These are phyloP conservation scores for Larix sibirica DNA, from an alignment of 83 land plant species.

Conservation along the genomic window DNA sequence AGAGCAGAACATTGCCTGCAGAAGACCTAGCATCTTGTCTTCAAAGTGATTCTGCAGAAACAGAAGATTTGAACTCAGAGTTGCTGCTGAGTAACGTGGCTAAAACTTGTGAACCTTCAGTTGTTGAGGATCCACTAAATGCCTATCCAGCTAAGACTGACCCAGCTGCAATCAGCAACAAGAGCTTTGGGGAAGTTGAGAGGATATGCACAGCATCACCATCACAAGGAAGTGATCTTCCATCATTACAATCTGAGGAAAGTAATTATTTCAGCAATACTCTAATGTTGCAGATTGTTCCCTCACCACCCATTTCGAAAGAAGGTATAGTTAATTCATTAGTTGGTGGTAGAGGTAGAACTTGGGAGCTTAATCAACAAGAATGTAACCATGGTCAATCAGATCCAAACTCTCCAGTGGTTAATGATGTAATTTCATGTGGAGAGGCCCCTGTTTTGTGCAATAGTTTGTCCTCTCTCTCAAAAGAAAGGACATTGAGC, in stretches of 20 bases:
- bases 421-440: not conserved
- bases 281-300: not conserved
- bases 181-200: not conserved
- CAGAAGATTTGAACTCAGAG: conserved; percentile 8
- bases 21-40: conserved; percentile 11
- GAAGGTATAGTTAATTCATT: not conserved
- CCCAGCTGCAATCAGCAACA: not conserved
- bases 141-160: conserved; percentile 1
- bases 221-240: not conserved
- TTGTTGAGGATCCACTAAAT: not conserved
- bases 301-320: conserved; percentile 5
- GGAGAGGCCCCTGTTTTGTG: not conserved
- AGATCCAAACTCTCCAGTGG: not conserved
- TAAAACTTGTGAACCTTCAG: not conserved
- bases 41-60: conserved; percentile 8
- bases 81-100: not conserved
- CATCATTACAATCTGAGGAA: conserved; percentile 9
- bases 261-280: conserved; percentile 1
- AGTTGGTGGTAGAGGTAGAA: conserved; percentile 4
- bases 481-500: not conserved
- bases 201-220: not conserved
- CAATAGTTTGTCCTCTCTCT: conserved; percentile 1
- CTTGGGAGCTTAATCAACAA: conserved; percentile 5
- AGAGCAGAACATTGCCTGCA: conserved; percentile 38
- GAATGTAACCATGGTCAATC: not conserved